Evolutionary conservation across 495 filamentous ascomycete species (phyloP).

Genomic region (Aspergillus ostianus): DNA sequence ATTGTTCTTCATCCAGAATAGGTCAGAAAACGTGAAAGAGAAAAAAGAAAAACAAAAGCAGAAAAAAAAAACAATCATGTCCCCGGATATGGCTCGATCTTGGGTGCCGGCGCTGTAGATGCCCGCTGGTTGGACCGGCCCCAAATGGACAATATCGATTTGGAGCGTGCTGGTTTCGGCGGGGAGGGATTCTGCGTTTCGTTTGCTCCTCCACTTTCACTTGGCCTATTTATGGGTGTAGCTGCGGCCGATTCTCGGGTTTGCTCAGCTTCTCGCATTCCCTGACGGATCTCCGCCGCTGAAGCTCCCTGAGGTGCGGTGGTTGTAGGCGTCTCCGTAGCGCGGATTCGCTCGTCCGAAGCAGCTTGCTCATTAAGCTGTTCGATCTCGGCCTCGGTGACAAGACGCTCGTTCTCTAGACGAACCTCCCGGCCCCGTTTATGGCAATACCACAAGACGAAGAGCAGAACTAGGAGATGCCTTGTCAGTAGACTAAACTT

Average conservation of each 20-base stretch:
- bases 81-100: slow-evolving; percentile 42
- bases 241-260: slow-evolving; percentile 27
- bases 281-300: slow-evolving; percentile 39
- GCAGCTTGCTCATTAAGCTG: slow-evolving; percentile 39
- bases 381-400: slow-evolving; percentile 49
- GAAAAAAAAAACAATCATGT: slow-evolving; percentile 27
- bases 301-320: slow-evolving; percentile 47
- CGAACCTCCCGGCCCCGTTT: slow-evolving; percentile 85
- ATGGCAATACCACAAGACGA: slow-evolving; percentile 96
- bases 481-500: not conserved
- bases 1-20: not conserved
- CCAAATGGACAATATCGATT: slow-evolving; percentile 36
- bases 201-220: slow-evolving; percentile 14
- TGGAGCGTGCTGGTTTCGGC: slow-evolving; percentile 30
- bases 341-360: slow-evolving; percentile 32
- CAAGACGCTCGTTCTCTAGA: slow-evolving; percentile 65
- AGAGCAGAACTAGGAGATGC: slow-evolving; percentile 65
- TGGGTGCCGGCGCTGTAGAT: slow-evolving; percentile 17
- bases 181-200: slow-evolving; percentile 4
- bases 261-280: slow-evolving; percentile 39
- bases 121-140: slow-evolving; percentile 27
- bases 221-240: slow-evolving; percentile 2
- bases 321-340: slow-evolving; percentile 44
- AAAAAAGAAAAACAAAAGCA: slow-evolving; percentile 2
- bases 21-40: not conserved